Conservation (phyloP, 108 stramenopile species). For the Skeletonema costatum region DNA sequence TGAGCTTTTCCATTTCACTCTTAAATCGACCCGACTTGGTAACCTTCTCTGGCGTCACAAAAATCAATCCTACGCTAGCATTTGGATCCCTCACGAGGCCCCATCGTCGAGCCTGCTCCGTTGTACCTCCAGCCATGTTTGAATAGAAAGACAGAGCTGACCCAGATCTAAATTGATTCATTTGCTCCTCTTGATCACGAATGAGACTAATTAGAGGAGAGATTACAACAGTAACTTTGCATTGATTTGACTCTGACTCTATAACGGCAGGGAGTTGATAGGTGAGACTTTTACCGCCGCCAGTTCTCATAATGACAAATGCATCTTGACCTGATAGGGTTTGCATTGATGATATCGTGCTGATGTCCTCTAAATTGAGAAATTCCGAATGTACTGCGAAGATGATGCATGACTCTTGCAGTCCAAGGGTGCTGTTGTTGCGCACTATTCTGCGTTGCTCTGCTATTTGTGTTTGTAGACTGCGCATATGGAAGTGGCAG, state of each 20-base stretch:
- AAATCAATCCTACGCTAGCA: conserved; percentile 76
- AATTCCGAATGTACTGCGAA: conserved; percentile 70
- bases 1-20: conserved; percentile 70
- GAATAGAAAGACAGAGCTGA: conserved; percentile 70
- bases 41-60: conserved; percentile 96
- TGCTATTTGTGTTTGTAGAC: neutral
- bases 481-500: neutral
- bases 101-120: conserved; percentile 71
- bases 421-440: conserved; percentile 43
- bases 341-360: conserved; percentile 84
- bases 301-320: conserved; percentile 95
- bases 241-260: conserved; percentile 28
- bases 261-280: conserved; percentile 91
- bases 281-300: conserved; percentile 91
- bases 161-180: conserved; percentile 65
- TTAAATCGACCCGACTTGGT: conserved; percentile 51
- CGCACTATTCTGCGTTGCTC: neutral
- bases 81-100: conserved; percentile 59
- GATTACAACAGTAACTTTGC: conserved; percentile 82
- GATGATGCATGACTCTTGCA: conserved; percentile 30
- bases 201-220: conserved; percentile 93
- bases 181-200: conserved; percentile 92
- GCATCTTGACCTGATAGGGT: conserved; percentile 81
- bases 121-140: conserved; percentile 48
- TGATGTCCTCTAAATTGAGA: conserved; percentile 85